These are phyloP conservation scores for Lodderomyces pseudojiufengensis DNA, from an alignment of 1,139 yeast genomes.

Conservation along the genomic window DNA sequence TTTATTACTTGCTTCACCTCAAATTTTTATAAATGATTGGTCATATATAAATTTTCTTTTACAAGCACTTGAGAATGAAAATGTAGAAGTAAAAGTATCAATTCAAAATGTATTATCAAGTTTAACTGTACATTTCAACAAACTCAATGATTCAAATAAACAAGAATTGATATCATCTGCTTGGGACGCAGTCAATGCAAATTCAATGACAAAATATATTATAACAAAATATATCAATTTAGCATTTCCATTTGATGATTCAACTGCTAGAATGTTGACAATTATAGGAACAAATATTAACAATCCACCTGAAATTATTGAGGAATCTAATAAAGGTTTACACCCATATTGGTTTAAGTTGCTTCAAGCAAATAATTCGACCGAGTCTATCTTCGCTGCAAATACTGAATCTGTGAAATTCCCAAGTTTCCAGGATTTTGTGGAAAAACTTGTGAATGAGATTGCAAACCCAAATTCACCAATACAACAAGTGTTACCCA, in stretches of 20 bases:
- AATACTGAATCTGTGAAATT: slow-evolving; percentile 36
- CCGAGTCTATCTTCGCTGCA: slow-evolving; percentile 31
- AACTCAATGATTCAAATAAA: slow-evolving; percentile 38
- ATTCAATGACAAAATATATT: slow-evolving; percentile 44
- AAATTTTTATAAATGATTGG: slow-evolving; percentile 43
- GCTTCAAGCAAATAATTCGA: slow-evolving; percentile 39
- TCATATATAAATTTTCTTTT: slow-evolving; percentile 63
- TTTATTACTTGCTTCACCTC: slow-evolving; percentile 50
- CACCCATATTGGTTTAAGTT: slow-evolving; percentile 70
- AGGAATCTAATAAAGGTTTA: slow-evolving; percentile 79
- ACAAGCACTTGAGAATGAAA: slow-evolving; percentile 66
- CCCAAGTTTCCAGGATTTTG: slow-evolving; percentile 33
- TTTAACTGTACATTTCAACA: slow-evolving; percentile 47
- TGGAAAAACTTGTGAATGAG: slow-evolving; percentile 22
- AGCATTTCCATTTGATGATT: slow-evolving; percentile 64
- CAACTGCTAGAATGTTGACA: slow-evolving; percentile 66
- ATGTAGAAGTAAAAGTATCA: slow-evolving; percentile 58
- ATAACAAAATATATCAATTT: slow-evolving; percentile 65
- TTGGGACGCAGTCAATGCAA: slow-evolving; percentile 19
- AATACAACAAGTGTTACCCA: slow-evolving; percentile 29
- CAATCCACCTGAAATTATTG: slow-evolving; percentile 69
- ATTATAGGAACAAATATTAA: slow-evolving; percentile 56
- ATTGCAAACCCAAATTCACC: slow-evolving; percentile 19
- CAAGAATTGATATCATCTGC: slow-evolving; percentile 42
- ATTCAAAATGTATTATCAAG: slow-evolving; percentile 72